phyloP scores from a whole-genome alignment of 2,329 filamentous ascomycete species.

The Coleophoma crateriformis region DNA sequence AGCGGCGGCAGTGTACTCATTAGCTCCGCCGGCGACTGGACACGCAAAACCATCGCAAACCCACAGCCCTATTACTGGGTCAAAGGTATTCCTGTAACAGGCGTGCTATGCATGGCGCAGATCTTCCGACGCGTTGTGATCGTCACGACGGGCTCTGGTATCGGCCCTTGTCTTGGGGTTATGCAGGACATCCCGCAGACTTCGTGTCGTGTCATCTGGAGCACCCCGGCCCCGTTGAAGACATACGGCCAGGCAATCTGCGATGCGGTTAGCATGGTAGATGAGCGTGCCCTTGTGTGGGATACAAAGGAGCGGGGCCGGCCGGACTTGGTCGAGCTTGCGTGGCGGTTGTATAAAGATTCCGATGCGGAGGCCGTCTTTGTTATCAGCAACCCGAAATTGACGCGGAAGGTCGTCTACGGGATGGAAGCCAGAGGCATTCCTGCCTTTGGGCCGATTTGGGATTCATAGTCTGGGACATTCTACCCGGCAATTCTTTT shows the following conservation, averaged over 20 bases:
- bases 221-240: constrained; percentile 25
- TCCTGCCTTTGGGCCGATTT: constrained; percentile 30
- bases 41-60: constrained; percentile 41
- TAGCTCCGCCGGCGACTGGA: constrained; percentile 55
- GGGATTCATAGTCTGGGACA: constrained; percentile 20
- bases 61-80: constrained; percentile 47
- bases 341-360: constrained; percentile 23
- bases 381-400: constrained; percentile 28
- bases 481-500: too few species aligned
- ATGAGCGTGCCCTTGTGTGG: constrained; percentile 27
- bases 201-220: constrained; percentile 28
- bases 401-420: constrained; percentile 32
- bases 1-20: constrained; percentile 47
- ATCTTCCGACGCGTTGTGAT: constrained; percentile 29
- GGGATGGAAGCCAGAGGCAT: constrained; percentile 31
- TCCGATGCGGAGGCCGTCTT: constrained; percentile 30
- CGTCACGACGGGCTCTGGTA: constrained; percentile 32
- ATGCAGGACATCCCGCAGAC: constrained; percentile 23
- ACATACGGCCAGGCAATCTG: constrained; percentile 29
- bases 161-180: constrained; percentile 30
- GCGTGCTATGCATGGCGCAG: constrained; percentile 29
- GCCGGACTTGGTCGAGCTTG: constrained; percentile 27
- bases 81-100: constrained; percentile 40
- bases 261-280: constrained; percentile 25
- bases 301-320: constrained; percentile 28